These are phyloP conservation scores for Cryphonectria carpinicola DNA, from an alignment of 2,329 filamentous ascomycete genomes.

Conservation along the genomic window DNA sequence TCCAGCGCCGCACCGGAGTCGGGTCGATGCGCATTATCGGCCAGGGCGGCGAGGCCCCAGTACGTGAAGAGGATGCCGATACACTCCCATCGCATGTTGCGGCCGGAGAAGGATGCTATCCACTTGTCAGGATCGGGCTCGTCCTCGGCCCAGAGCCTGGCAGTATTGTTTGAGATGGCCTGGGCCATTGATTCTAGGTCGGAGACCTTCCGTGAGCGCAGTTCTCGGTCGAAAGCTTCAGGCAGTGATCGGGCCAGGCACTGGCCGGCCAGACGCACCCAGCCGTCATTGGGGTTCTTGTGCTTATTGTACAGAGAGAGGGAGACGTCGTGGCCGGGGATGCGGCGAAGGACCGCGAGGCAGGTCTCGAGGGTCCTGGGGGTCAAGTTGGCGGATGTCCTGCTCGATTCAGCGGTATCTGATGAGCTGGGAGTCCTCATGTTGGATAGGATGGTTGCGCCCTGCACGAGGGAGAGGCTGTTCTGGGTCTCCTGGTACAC, in stretches of 20 bases:
- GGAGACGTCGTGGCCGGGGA: conserved; percentile 38
- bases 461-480: conserved; percentile 42
- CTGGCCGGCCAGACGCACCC: conserved; percentile 37
- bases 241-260: conserved; percentile 41
- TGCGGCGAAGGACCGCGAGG: conserved; percentile 42
- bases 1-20: conserved; percentile 4
- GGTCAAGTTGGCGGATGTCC: conserved; percentile 21
- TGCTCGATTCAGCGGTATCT: not conserved
- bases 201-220: conserved; percentile 34
- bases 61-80: conserved; percentile 44
- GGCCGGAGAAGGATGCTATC: conserved; percentile 44
- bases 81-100: conserved; percentile 48
- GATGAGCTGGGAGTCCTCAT: conserved; percentile 2
- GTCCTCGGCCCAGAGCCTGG: conserved; percentile 41
- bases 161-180: conserved; percentile 44
- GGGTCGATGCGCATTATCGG: conserved; percentile 2
- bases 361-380: conserved; percentile 41
- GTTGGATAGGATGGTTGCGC: conserved; percentile 8
- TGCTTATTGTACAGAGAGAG: conserved; percentile 32
- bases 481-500: conserved; percentile 48
- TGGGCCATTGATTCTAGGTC: conserved; percentile 43
- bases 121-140: conserved; percentile 42
- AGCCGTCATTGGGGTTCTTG: conserved; percentile 36
- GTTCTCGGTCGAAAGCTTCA: conserved; percentile 37
- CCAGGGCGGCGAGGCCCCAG: conserved; percentile 28